Conservation (phyloP, 2,329 filamentous ascomycete genomes). For the Microcyclospora tardicrescens region DNA sequence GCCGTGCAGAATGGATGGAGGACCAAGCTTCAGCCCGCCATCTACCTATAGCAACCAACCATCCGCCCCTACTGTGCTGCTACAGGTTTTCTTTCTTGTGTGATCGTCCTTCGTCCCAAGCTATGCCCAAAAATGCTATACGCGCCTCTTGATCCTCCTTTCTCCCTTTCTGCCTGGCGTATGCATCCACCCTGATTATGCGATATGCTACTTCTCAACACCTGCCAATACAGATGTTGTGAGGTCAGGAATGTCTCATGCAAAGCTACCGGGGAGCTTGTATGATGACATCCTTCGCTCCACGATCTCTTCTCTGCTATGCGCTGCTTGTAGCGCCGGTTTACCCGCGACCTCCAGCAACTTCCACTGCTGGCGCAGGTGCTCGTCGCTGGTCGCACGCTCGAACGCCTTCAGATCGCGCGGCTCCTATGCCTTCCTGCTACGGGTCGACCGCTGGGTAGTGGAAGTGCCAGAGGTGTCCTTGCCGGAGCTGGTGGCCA, state of each 20-base stretch:
- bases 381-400: conserved; percentile 5
- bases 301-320: not conserved
- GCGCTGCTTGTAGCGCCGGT: not conserved
- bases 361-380: not conserved
- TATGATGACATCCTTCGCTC: conserved; percentile 2
- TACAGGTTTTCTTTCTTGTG: too few relatives aligned
- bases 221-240: too few relatives aligned
- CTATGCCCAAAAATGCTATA: too few relatives aligned
- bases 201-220: too few relatives aligned
- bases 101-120: too few relatives aligned
- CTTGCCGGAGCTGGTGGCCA: conserved; percentile 23
- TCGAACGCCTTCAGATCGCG: conserved; percentile 8
- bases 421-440: conserved; percentile 51
- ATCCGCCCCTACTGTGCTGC: too few relatives aligned
- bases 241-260: not conserved
- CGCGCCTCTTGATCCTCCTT: too few relatives aligned
- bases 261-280: conserved; percentile 1
- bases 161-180: too few relatives aligned
- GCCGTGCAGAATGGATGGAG: too few relatives aligned
- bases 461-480: conserved; percentile 27
- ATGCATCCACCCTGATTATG: too few relatives aligned
- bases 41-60: too few relatives aligned
- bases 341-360: not conserved
- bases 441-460: conserved; percentile 44
- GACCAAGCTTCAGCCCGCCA: too few relatives aligned